Base-by-base conservation (phyloP, 2,329 filamentous ascomycete genomes). In the Exophiala xenobiotica region DNA sequence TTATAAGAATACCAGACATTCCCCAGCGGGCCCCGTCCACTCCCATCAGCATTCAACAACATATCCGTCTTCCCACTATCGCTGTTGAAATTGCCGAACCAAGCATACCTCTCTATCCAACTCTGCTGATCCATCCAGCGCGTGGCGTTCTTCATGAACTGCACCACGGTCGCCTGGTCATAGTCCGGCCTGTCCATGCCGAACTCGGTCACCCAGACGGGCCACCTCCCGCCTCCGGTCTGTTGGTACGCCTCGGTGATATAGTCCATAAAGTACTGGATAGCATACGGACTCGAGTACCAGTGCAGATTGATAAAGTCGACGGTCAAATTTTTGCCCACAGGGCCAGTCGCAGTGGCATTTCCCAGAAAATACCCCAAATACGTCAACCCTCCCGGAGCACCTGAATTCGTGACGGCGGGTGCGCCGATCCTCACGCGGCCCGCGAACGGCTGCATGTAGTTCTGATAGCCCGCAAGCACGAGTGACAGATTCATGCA, bases 171-270 rank as follows among this genome's bases (percentile, higher is more conserved):
- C 54, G 75, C 67, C 57, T 75, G 65, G 19, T 73, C 18, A 31
- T 6, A 64, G 45, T 2, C 54, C 29, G 23, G 6, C 27, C 24
- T 18, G 22, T 46, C 70, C 46, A 80, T 76, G 19, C 77, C 82
- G 59, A 74, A 74, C 61, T 75, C 73, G 2, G 72, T 71, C 35
- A 75, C 56, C 72, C 72, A 75, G 55, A 74, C 63, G 39, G 69
- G 64, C 4, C 68, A 67, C 19, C 49, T 53, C 43, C 69, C 54
- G 12, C 62, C 43, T 3, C 49, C 45, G 2, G 67, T 69, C 6
- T 69, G 57, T 6, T 56, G 46, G 42, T 67, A 62, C 8, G 71
- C 68, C 37, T 66, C 33, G 8, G 51, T 53, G 45, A 75, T 63
- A 26, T 70, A 69, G 9, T 55, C 48, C 58, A 67, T 66, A 61